phyloP scores from a whole-genome alignment of 305 asterid species.

The Solanum hybrid region DNA sequence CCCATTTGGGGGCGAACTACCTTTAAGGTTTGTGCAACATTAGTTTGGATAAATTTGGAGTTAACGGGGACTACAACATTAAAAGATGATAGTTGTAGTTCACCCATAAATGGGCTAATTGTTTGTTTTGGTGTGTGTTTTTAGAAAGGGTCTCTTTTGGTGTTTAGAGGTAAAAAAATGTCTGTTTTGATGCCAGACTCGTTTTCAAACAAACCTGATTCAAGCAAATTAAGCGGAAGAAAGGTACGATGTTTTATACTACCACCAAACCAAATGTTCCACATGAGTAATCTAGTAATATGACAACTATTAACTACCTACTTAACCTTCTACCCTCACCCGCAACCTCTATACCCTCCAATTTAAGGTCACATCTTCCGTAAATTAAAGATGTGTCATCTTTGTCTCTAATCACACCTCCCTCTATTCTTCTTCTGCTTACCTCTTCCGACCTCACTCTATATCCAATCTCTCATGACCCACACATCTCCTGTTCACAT shows the following conservation, averaged over 20 bases:
- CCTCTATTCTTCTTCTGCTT: not conserved
- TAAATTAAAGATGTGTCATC: too few relatives aligned
- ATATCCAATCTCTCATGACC: not conserved
- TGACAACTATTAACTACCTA: not conserved
- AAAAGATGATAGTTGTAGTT: too few relatives aligned
- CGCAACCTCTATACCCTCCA: too few relatives aligned
- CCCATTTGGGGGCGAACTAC: not conserved
- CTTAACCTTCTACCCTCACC: too few relatives aligned
- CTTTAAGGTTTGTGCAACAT: not conserved
- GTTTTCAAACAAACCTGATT: too few relatives aligned
- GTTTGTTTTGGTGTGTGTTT: too few relatives aligned
- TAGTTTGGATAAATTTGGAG: too few relatives aligned
- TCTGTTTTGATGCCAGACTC: too few relatives aligned
- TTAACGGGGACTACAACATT: accelerated
- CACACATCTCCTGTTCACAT: not conserved
- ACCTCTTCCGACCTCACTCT: not conserved
- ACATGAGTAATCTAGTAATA: not conserved
- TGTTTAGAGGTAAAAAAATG: too few relatives aligned
- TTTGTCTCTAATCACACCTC: not conserved
- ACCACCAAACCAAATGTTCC: not conserved
- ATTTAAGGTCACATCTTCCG: too few relatives aligned
- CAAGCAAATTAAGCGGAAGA: not conserved
- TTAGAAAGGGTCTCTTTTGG: not conserved
- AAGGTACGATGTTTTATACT: not conserved
- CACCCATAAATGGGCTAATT: not conserved